Percentiles rank a stretch among this genome's conserved stretches.
These are phyloP conservation scores for Neospermospora avenae DNA, from an alignment of 2,329 filamentous ascomycete genomes.

Conservation along the genomic window DNA sequence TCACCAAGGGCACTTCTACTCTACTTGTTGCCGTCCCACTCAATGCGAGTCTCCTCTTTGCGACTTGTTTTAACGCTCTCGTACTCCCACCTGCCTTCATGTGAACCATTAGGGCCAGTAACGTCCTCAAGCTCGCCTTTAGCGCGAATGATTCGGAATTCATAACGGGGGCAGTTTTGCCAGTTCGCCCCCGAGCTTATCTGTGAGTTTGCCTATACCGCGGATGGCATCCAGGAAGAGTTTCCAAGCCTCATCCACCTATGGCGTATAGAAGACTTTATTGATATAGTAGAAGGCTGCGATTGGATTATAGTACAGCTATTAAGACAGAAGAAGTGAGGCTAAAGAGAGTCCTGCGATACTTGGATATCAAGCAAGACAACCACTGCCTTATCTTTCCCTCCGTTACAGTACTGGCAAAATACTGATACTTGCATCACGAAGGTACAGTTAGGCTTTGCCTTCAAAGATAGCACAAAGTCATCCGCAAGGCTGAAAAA, in stretches of 20 bases:
- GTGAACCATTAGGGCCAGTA: neutral
- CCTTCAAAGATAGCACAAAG: neutral
- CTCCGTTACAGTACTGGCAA: neutral
- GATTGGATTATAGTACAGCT: too few species aligned
- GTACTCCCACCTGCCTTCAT: neutral
- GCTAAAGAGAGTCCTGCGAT: too few species aligned
- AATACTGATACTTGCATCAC: too few species aligned
- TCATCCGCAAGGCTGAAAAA: neutral
- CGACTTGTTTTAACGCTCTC: neutral
- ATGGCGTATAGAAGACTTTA: too few species aligned
- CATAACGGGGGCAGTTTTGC: neutral
- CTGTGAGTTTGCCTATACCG: neutral
- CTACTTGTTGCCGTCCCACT: neutral
- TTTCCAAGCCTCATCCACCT: too few species aligned
- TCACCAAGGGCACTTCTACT: neutral
- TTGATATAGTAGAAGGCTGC: too few species aligned
- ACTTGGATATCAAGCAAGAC: neutral
- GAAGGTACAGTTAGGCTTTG: too few species aligned
- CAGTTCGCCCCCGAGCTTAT: neutral
- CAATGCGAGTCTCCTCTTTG: neutral
- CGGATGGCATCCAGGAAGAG: too few species aligned
- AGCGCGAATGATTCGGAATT: too few species aligned
- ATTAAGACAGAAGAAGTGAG: too few species aligned
- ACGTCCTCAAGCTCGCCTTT: neutral
- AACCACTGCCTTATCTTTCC: neutral